These are phyloP conservation scores for Leishmania turanica DNA, from an alignment of 208 protist genomes.

Conservation along the genomic window DNA sequence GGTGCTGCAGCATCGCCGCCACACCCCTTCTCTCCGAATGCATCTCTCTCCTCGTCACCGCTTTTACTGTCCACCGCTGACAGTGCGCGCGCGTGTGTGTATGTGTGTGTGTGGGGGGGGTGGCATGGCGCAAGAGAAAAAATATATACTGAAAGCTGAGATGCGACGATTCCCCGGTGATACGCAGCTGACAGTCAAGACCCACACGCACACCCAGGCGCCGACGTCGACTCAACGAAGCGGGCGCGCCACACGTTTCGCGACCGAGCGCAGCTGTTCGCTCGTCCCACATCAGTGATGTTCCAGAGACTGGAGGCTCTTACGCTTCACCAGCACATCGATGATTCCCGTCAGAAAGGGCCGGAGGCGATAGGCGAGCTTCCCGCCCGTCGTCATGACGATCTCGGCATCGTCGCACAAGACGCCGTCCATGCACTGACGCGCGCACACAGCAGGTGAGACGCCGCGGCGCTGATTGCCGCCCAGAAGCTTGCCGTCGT, in stretches of 20 bases:
- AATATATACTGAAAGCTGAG: not conserved
- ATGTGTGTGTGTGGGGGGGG: not conserved
- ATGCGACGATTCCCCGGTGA: not conserved
- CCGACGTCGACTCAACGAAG: not conserved
- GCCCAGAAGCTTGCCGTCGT: slow-evolving; percentile 34
- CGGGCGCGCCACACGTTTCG: not conserved
- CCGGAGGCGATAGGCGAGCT: slow-evolving; percentile 76
- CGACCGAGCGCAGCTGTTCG: not conserved
- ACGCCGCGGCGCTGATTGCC: slow-evolving; percentile 66
- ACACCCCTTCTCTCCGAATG: not conserved
- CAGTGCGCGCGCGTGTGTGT: not conserved
- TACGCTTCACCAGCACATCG: slow-evolving; percentile 65
- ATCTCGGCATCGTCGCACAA: slow-evolving; percentile 69
- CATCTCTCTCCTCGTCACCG: not conserved
- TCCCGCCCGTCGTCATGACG: slow-evolving; percentile 69
- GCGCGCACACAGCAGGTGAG: slow-evolving; percentile 51
- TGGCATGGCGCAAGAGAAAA: not conserved
- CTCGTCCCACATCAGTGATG: slow-evolving; percentile 10
- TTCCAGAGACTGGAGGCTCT: slow-evolving; percentile 74
- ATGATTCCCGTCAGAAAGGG: slow-evolving; percentile 70
- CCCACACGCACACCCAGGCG: not conserved
- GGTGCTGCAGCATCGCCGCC: not conserved
- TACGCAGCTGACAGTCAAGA: not conserved
- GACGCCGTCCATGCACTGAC: slow-evolving; percentile 54
- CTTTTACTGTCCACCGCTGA: not conserved